These are phyloP conservation scores for Chaetomium sp. DNA, from an alignment of 2,329 filamentous ascomycete species.

Conservation along the genomic window DNA sequence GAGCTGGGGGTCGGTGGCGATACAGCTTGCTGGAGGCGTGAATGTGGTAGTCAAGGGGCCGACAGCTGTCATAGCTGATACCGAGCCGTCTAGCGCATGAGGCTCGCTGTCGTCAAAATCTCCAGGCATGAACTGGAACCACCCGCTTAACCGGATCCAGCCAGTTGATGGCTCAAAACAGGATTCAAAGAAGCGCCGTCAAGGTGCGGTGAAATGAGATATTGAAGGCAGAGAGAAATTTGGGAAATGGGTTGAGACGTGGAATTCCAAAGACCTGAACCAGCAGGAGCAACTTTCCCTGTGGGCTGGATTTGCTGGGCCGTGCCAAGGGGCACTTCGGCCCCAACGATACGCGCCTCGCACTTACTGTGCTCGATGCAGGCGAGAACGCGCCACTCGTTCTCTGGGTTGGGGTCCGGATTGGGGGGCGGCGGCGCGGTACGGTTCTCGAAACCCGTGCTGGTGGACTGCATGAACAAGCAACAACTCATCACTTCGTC, in stretches of 20 bases:
- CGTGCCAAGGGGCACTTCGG: neutral
- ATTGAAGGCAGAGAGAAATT: neutral
- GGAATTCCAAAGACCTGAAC: conserved; percentile 1
- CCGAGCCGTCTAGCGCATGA: conserved; percentile 12
- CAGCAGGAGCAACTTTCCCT: conserved; percentile 9
- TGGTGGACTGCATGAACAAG: neutral
- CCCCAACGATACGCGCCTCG: conserved; percentile 6
- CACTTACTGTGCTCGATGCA: conserved; percentile 8
- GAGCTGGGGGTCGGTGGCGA: conserved; percentile 20
- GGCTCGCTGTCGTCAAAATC: conserved; percentile 13
- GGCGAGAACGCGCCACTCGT: neutral
- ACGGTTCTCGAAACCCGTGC: conserved; percentile 4
- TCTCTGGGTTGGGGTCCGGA: conserved; percentile 2
- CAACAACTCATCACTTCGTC: neutral
- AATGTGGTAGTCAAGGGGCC: conserved; percentile 28
- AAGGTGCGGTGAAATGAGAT: neutral
- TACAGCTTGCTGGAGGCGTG: conserved; percentile 23
- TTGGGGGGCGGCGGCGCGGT: conserved; percentile 2
- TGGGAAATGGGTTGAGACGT: neutral
- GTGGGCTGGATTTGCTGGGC: conserved; percentile 2
- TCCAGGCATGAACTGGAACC: neutral
- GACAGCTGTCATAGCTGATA: conserved; percentile 21
- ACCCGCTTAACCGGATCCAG: too few relatives aligned
- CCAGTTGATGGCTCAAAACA: neutral
- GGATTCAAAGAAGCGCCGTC: neutral